Base-by-base conservation (phyloP, 441 rosid species). In the Brassica balearica region DNA sequence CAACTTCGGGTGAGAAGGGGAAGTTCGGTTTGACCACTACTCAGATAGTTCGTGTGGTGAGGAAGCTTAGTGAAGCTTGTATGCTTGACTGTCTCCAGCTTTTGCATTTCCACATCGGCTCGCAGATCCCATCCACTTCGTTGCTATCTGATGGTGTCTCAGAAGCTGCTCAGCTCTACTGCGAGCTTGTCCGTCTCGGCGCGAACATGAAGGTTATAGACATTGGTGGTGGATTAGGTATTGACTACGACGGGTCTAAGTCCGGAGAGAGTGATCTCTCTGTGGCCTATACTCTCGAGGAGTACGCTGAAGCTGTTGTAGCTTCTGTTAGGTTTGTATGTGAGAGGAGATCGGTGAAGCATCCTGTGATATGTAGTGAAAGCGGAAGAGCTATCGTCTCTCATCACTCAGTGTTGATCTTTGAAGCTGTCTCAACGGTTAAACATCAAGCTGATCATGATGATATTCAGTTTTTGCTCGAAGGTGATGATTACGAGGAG, bases 331-430 rank as follows among this genome's bases (percentile, higher is more conserved):
- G 85, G 70, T 81, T 77, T 63, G 94, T 92, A 7, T 95, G 98
- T 72, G 96, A 88, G 77, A 85, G 87, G 29, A 93, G 86, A 80
- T 88, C 89, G 1, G 84, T 93, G 55, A 91, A 89, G 77, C 99
- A 95, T 69, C 99, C 98, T 0, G 89, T 92, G 74, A 86, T 95
- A 29, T 89, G 95, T 81, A 93, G 96, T 25, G 99, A 95, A 75
- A 95, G 99, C 20, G 98, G 99, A 8, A 84, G 99, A 67, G 99
- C 97, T 3, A 85, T 93, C 12, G 98, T 95, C 8, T 95, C 99
- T 6, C 99, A 95, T 38, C 99, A 95, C 76, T 95, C 99, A 0
- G 76, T 95, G 38, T 67, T 95, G 84, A 76, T 95, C 14, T 95
- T 95, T 22, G 99, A 95, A 82, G 99, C 97, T 1, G 83, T 91